Conservation (phyloP, 192 early-diverging fungal species). For the Coemansia sp. region DNA sequence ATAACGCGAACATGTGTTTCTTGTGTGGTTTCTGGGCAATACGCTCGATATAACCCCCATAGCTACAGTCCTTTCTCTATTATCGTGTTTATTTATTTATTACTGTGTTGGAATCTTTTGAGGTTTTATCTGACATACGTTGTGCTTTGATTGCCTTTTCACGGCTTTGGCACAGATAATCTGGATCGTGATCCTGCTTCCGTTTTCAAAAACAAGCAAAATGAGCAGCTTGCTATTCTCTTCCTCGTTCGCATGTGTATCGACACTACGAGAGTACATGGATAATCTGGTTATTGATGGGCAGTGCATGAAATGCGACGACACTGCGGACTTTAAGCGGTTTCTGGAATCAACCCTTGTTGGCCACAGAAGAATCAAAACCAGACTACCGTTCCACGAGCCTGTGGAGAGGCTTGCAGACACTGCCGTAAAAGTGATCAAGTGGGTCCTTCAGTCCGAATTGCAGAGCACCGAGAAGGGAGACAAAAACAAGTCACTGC, state of each 20-base stretch:
- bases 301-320: constrained; percentile 12
- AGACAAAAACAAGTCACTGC: background rate
- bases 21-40: too few species aligned
- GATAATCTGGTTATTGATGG: constrained; percentile 25
- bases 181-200: constrained; percentile 3
- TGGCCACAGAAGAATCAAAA: constrained; percentile 21
- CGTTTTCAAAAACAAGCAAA: background rate
- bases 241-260: constrained; percentile 12
- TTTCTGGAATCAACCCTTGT: constrained; percentile 40
- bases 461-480: background rate
- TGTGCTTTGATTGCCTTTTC: too few species aligned
- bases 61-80: too few species aligned
- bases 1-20: too few species aligned
- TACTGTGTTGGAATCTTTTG: too few species aligned
- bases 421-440: constrained; percentile 27
- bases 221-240: constrained; percentile 8
- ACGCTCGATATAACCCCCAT: too few species aligned
- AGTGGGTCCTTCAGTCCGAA: constrained; percentile 18
- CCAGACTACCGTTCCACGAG: constrained; percentile 14
- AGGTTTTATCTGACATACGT: too few species aligned
- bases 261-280: constrained; percentile 38
- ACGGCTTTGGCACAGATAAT: background rate
- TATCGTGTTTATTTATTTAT: background rate
- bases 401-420: constrained; percentile 36
- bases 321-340: constrained; percentile 13